Evolutionary conservation across 1,139 yeast species (phyloP).

Genomic region (Geotrichum reessii): DNA sequence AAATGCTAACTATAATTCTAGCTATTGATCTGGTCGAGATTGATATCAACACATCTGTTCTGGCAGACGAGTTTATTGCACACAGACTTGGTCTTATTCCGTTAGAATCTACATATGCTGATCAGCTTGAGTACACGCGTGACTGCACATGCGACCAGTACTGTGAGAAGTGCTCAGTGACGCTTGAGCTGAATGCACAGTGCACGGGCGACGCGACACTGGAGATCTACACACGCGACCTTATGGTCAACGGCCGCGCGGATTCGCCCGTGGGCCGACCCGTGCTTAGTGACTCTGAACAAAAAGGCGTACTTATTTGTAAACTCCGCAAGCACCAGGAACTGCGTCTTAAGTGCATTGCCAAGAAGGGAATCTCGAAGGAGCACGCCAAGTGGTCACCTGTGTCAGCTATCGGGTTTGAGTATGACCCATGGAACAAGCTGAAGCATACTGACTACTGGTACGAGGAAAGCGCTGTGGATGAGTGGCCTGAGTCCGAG

Average conservation of each 20-base stretch:
- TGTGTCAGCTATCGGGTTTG: conserved; percentile 94
- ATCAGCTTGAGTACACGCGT: conserved; percentile 60
- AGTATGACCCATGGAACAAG: conserved; percentile 99
- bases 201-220: conserved; percentile 85
- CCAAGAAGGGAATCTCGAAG: conserved; percentile 95
- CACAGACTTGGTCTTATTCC: conserved; percentile 93
- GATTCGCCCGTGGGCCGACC: conserved; percentile 59
- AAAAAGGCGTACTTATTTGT: conserved; percentile 82
- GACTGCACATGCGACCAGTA: conserved; percentile 98
- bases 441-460: conserved; percentile 91
- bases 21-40: conserved; percentile 96
- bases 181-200: conserved; percentile 74
- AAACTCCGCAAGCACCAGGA: conserved; percentile 92
- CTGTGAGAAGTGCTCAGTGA: conserved; percentile 91
- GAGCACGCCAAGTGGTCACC: conserved; percentile 99
- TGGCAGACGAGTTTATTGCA: conserved; percentile 93
- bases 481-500: conserved; percentile 87
- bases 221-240: conserved; percentile 85
- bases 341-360: conserved; percentile 80
- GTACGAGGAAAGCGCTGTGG: conserved; percentile 84
- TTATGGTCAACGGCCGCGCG: conserved; percentile 38
- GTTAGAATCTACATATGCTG: conserved; percentile 76
- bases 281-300: conserved; percentile 68
- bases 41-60: conserved; percentile 84
- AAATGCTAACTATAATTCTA: conserved; percentile 28